A percentile compares a stretch with the other conserved stretches of the same genome.
Conservation (phyloP, 2,329 filamentous ascomycete genomes). For the Orbilia quercus region DNA sequence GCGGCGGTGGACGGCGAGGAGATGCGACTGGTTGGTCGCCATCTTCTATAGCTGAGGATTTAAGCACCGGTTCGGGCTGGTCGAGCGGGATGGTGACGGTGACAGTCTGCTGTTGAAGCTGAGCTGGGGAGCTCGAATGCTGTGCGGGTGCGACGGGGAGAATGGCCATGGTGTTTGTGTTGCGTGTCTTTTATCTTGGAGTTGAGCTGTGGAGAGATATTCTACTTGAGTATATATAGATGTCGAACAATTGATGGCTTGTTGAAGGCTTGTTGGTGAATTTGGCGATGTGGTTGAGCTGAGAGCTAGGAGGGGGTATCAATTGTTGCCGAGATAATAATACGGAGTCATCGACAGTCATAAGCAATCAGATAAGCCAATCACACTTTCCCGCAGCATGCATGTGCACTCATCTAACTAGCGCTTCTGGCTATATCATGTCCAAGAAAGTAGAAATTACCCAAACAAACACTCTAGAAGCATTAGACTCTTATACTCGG, state of each 20-base stretch:
- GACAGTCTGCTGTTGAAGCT: no score
- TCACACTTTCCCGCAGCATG: slow-evolving; percentile 13
- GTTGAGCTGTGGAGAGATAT: slow-evolving; percentile 13
- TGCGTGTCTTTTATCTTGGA: slow-evolving; percentile 47
- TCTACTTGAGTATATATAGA: no score
- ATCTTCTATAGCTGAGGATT: slow-evolving; percentile 32
- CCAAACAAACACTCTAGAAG: not conserved
- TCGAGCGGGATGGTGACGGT: slow-evolving; percentile 49
- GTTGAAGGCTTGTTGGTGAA: not conserved
- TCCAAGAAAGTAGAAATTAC: no score
- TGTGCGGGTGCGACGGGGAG: slow-evolving; percentile 41
- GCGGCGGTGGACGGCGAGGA: slow-evolving; percentile 26
- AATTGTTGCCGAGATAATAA: slow-evolving; percentile 29
- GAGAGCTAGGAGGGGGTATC: not conserved
- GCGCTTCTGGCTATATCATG: no score
- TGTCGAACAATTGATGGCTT: no score
- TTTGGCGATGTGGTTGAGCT: not conserved
- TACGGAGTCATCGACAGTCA: slow-evolving; percentile 27
- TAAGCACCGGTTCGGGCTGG: slow-evolving; percentile 46
- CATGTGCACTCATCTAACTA: slow-evolving; percentile 24
- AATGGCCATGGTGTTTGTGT: slow-evolving; percentile 36
- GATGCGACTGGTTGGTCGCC: not conserved
- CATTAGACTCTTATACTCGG: no score
- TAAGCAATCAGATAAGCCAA: slow-evolving; percentile 13
- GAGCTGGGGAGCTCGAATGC: slow-evolving; percentile 18